phyloP scores from a whole-genome alignment of 768 basidiomycete species.

The Mycena alexandri region DNA sequence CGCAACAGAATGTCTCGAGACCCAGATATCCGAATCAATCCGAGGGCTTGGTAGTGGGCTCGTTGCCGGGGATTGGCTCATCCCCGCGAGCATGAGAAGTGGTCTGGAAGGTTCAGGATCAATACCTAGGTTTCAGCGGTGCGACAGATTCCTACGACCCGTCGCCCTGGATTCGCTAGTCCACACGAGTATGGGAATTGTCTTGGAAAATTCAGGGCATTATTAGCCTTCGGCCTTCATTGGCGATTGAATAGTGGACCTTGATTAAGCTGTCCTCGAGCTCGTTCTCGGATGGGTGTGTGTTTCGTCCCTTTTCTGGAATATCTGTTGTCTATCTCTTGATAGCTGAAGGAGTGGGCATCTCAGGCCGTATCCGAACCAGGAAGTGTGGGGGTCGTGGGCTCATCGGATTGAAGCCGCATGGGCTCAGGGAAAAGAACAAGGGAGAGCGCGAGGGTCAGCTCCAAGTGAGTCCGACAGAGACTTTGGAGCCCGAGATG shows the following conservation, averaged over 20 bases:
- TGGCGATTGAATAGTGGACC: not conserved
- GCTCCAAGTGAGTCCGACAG: constrained; percentile 10
- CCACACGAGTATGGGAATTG: not conserved
- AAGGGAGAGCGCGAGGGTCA: constrained; percentile 9
- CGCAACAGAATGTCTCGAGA: constrained; percentile 3
- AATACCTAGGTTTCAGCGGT: not conserved
- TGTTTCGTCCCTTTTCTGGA: constrained; percentile 5
- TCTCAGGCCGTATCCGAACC: constrained; percentile 1
- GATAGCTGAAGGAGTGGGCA: not conserved
- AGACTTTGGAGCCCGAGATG: constrained; percentile 4
- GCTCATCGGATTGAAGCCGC: constrained; percentile 9
- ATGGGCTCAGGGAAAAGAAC: constrained; percentile 8
- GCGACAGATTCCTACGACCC: constrained; percentile 2
- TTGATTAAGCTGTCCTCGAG: constrained; percentile 2
- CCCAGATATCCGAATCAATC: not conserved
- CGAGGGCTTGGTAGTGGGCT: too few relatives aligned
- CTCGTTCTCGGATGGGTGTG: not conserved
- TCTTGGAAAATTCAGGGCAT: constrained; percentile 1
- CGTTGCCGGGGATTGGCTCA: not conserved
- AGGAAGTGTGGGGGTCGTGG: not conserved
- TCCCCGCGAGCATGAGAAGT: constrained; percentile 8
- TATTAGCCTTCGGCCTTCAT: not conserved
- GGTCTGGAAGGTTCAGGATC: constrained; percentile 5
- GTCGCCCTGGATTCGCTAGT: not conserved
- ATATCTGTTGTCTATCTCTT: not conserved